Percentiles rank a stretch among this genome's conserved stretches.
These are phyloP conservation scores for Cystoisospora suis DNA, from an alignment of 169 alveolate genomes.

Conservation along the genomic window DNA sequence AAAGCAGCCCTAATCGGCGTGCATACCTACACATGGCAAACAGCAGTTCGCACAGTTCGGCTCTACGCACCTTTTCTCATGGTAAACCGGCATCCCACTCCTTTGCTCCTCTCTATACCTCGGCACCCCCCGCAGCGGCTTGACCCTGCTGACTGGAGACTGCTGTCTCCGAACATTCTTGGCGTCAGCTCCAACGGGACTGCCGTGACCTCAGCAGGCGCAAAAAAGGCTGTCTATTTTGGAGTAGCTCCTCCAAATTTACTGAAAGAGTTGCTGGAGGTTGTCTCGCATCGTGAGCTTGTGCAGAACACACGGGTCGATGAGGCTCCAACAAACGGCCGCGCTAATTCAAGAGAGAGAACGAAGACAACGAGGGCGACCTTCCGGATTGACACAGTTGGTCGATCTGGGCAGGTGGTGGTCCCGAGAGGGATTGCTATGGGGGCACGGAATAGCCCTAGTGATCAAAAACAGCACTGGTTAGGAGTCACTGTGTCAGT, in stretches of 20 bases:
- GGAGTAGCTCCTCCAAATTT: background rate
- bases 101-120: slow-evolving; percentile 29
- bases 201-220: background rate
- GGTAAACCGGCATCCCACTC: slow-evolving; percentile 59
- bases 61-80: slow-evolving; percentile 58
- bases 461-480: slow-evolving; percentile 4
- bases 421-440: background rate
- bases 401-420: background rate
- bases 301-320: background rate
- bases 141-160: slow-evolving; percentile 5
- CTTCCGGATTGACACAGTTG: background rate
- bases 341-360: background rate
- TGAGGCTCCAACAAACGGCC: background rate
- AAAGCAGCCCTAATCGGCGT: slow-evolving; percentile 7
- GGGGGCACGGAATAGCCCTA: background rate
- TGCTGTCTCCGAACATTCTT: background rate
- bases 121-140: background rate
- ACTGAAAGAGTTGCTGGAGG: no score
- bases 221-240: background rate
- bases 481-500: slow-evolving; percentile 50
- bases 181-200: background rate
- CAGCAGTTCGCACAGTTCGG: slow-evolving; percentile 50
- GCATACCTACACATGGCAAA: slow-evolving; percentile 58
- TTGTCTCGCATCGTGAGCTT: no score
- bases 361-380: background rate